phyloP scores from a whole-genome alignment of 2,329 filamentous ascomycete species.

The Pseudocercospora musae region DNA sequence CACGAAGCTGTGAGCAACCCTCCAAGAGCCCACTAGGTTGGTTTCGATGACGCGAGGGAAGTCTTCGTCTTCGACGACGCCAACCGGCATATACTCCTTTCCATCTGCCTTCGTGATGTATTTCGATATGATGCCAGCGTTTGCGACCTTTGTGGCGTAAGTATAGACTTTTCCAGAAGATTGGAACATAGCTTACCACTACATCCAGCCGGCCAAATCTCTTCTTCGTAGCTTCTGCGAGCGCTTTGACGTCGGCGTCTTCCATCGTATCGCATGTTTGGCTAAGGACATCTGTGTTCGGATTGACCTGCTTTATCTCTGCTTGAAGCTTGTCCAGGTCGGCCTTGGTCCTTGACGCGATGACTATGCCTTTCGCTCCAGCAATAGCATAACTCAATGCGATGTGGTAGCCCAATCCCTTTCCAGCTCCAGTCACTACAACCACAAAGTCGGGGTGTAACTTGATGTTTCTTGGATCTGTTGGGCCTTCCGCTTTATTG shows the following conservation, averaged over 20 bases:
- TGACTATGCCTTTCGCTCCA: conserved; percentile 18
- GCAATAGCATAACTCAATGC: conserved; percentile 16
- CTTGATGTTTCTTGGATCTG: conserved; percentile 17
- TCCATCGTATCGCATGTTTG: conserved; percentile 12
- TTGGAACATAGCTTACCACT: conserved; percentile 1
- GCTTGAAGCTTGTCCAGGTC: conserved; percentile 13
- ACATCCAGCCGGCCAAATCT: conserved; percentile 13
- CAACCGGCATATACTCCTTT: conserved; percentile 11
- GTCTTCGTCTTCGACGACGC: conserved; percentile 13
- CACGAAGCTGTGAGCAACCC: conserved; percentile 10
- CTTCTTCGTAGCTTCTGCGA: conserved; percentile 9
- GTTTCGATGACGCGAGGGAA: conserved; percentile 14
- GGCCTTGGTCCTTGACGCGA: conserved; percentile 15
- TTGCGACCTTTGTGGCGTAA: conserved; percentile 9
- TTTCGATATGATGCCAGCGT: conserved; percentile 17
- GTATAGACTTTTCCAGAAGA: no score
- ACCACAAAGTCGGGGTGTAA: conserved; percentile 17
- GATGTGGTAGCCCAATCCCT: conserved; percentile 19
- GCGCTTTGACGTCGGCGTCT: conserved; percentile 3
- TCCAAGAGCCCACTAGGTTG: conserved; percentile 12
- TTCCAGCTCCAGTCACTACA: conserved; percentile 18
- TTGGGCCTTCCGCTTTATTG: conserved; percentile 16
- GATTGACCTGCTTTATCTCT: conserved; percentile 8
- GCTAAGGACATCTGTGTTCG: neutral
- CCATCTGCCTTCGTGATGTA: conserved; percentile 16